Evolutionary conservation across 2,329 filamentous ascomycete genomes (phyloP).

Genomic region (Cladosporium sp.): DNA sequence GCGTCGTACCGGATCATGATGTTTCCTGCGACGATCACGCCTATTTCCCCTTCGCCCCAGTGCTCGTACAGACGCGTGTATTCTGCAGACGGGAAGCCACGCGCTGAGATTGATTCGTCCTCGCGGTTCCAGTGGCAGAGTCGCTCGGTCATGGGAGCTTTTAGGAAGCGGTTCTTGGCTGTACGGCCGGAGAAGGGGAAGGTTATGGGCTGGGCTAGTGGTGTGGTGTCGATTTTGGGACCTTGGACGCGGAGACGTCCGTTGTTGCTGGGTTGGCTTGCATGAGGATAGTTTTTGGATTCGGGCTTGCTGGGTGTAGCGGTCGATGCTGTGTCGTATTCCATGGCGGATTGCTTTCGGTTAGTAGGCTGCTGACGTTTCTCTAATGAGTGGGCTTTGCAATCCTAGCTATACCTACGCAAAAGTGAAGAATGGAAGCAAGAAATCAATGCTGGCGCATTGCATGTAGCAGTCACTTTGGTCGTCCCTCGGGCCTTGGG

Average conservation of each 20-base stretch:
- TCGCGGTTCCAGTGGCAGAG: slow-evolving; percentile 26
- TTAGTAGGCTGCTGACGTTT: too few relatives aligned
- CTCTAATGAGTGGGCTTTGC: too few relatives aligned
- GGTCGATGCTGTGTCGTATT: slow-evolving; percentile 22
- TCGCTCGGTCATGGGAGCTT: slow-evolving; percentile 30
- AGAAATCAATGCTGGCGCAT: too few relatives aligned
- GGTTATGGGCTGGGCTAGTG: slow-evolving; percentile 22
- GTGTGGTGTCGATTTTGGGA: slow-evolving; percentile 19
- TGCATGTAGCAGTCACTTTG: neutral
- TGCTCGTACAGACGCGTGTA: slow-evolving; percentile 24
- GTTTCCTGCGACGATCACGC: slow-evolving; percentile 29
- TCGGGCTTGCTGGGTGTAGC: slow-evolving; percentile 17
- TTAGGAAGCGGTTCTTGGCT: slow-evolving; percentile 28
- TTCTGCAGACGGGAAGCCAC: slow-evolving; percentile 26
- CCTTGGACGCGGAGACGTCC: slow-evolving; percentile 23
- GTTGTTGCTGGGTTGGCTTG: slow-evolving; percentile 15
- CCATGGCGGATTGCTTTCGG: too few relatives aligned
- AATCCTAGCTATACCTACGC: too few relatives aligned
- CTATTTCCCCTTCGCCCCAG: slow-evolving; percentile 29
- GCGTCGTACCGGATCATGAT: slow-evolving; percentile 28
- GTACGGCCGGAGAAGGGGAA: slow-evolving; percentile 27
- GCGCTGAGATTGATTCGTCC: slow-evolving; percentile 20
- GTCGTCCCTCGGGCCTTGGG: too few relatives aligned
- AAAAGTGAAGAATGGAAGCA: too few relatives aligned
- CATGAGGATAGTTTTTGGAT: slow-evolving; percentile 21